phyloP scores from a whole-genome alignment of 768 basidiomycete genomes.

The Omphalotus guepiniiformis region DNA sequence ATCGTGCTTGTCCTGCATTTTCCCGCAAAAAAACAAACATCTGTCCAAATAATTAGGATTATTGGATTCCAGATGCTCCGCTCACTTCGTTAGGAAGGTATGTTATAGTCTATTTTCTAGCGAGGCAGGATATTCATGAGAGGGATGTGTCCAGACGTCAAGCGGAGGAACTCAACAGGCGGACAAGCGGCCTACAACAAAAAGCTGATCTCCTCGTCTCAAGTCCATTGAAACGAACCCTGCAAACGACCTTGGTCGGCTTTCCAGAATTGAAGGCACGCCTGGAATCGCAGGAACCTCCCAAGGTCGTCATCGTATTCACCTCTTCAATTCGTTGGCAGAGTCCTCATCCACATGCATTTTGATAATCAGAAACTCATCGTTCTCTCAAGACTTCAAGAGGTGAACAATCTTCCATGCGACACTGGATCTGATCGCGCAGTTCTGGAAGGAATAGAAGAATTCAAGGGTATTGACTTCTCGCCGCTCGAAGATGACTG shows the following conservation, averaged over 20 bases:
- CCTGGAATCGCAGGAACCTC: conserved; percentile 1
- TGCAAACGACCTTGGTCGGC: conserved; percentile 6
- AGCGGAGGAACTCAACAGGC: conserved; percentile 1
- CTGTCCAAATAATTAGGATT: neutral
- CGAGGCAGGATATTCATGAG: neutral
- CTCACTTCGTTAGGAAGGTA: conserved; percentile 3
- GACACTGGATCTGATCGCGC: conserved; percentile 1
- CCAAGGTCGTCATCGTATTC: conserved; percentile 1
- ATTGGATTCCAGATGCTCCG: conserved; percentile 2
- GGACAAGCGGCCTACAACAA: conserved; percentile 1
- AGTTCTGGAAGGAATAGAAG: neutral
- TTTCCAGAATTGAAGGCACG: neutral
- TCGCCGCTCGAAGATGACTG: conserved; percentile 5
- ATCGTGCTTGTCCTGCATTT: neutral
- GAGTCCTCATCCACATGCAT: too few species aligned
- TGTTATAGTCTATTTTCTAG: neutral
- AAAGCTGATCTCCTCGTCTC: conserved; percentile 1
- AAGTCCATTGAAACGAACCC: conserved; percentile 5
- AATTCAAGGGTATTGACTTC: conserved; percentile 4
- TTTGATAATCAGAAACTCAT: neutral
- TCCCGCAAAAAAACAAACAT: neutral
- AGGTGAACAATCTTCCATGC: conserved; percentile 1
- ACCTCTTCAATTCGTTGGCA: too few species aligned
- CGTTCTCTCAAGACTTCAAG: conserved; percentile 6
- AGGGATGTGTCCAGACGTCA: conserved; percentile 1